phyloP scores from a whole-genome alignment of 2,329 filamentous ascomycete species.

The Diaporthe nobilis region DNA sequence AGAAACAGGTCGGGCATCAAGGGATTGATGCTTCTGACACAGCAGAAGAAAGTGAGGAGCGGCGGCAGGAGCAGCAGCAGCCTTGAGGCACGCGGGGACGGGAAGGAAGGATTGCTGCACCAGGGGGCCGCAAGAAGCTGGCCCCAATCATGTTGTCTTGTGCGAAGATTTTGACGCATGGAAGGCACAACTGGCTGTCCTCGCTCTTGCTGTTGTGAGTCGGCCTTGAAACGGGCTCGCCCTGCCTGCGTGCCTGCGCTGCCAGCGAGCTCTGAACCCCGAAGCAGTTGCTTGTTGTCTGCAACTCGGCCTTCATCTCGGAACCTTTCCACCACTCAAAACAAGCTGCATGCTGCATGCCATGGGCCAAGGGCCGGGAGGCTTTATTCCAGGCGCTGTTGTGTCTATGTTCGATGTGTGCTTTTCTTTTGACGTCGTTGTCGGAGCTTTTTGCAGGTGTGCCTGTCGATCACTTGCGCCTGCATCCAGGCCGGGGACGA shows the following conservation, averaged over 20 bases:
- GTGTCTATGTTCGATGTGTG: not conserved
- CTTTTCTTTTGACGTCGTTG: not conserved
- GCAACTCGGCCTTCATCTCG: conserved; percentile 15
- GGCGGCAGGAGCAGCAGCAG: not conserved
- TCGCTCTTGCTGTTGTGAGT: not conserved
- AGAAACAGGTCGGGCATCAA: not conserved
- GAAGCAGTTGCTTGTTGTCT: conserved; percentile 23
- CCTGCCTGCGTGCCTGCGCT: no score
- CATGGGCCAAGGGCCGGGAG: not conserved
- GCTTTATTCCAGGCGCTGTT: not conserved
- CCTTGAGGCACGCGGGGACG: not conserved
- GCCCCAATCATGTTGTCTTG: not conserved
- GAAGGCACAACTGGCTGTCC: not conserved
- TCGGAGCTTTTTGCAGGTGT: conserved; percentile 10
- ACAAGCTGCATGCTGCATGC: not conserved
- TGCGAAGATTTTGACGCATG: not conserved
- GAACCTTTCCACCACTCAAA: not conserved
- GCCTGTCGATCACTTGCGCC: conserved; percentile 15
- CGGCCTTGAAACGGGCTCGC: not conserved
- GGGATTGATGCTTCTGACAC: not conserved
- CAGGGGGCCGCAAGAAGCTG: not conserved
- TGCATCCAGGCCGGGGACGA: not conserved
- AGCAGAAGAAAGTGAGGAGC: not conserved
- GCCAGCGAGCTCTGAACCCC: conserved; percentile 7
- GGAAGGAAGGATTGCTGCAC: not conserved